These are phyloP conservation scores for Trichoderma virens DNA, from an alignment of 495 filamentous ascomycete species.

Conservation along the genomic window DNA sequence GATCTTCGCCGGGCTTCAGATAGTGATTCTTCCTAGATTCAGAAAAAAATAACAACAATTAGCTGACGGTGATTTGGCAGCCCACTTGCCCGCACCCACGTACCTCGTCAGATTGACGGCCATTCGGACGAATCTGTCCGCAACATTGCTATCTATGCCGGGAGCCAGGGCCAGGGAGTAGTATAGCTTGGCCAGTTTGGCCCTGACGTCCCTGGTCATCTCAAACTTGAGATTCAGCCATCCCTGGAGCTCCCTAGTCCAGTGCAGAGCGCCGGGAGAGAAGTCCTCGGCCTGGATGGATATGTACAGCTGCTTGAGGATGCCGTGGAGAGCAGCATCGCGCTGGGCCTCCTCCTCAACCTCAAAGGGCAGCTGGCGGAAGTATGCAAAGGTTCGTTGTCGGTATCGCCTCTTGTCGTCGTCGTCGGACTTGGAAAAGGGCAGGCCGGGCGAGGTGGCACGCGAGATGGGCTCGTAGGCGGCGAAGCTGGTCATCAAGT, in stretches of 20 bases:
- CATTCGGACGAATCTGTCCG: constrained; percentile 94
- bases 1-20: constrained; percentile 76
- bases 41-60: background rate
- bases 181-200: constrained; percentile 81
- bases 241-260: constrained; percentile 91
- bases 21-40: constrained; percentile 81
- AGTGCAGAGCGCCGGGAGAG: constrained; percentile 85
- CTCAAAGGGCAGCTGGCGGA: constrained; percentile 75
- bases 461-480: constrained; percentile 39
- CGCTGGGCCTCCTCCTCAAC: constrained; percentile 70
- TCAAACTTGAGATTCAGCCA: constrained; percentile 98
- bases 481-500: constrained; percentile 19
- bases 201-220: constrained; percentile 70
- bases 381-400: constrained; percentile 88
- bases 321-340: constrained; percentile 68
- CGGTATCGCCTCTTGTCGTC: constrained; percentile 58
- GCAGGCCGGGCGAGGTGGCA: constrained; percentile 38
- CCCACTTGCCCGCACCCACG: constrained; percentile 21
- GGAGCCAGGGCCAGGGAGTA: constrained; percentile 91
- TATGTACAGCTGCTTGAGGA: constrained; percentile 86
- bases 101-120: constrained; percentile 89
- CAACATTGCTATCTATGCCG: constrained; percentile 69
- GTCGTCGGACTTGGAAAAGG: constrained; percentile 23
- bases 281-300: constrained; percentile 89
- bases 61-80: background rate